These are phyloP conservation scores for Suhomyces choctaworum DNA, from an alignment of 1,139 yeast genomes.

Conservation along the genomic window DNA sequence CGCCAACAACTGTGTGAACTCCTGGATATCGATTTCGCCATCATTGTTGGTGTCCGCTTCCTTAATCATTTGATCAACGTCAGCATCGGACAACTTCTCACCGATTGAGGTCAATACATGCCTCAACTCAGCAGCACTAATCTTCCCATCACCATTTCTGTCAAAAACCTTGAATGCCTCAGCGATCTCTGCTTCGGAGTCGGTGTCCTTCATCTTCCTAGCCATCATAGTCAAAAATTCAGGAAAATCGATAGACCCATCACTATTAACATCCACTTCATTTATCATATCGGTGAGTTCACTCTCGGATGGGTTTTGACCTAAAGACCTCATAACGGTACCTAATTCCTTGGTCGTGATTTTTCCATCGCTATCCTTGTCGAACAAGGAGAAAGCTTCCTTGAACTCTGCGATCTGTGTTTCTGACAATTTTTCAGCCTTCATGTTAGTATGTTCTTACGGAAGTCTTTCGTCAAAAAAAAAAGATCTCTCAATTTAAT, in stretches of 20 bases:
- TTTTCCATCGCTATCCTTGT: conserved; percentile 93
- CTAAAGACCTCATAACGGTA: conserved; percentile 96
- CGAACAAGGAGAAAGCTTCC: conserved; percentile 95
- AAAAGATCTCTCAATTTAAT: too few species aligned
- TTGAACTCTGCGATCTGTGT: conserved; percentile 96
- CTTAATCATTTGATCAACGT: conserved; percentile 93
- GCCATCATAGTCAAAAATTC: conserved; percentile 86
- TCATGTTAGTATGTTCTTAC: conserved; percentile 23
- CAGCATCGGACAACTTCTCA: conserved; percentile 86
- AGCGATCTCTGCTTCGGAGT: conserved; percentile 92
- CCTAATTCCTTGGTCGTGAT: conserved; percentile 96
- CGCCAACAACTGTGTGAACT: conserved; percentile 78
- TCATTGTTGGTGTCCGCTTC: conserved; percentile 96
- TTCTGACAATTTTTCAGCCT: conserved; percentile 87
- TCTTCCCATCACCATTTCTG: conserved; percentile 94
- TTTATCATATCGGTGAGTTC: conserved; percentile 95
- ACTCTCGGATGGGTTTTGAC: conserved; percentile 94
- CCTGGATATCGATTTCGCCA: conserved; percentile 94
- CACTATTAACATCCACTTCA: conserved; percentile 94
- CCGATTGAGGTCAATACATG: conserved; percentile 62
- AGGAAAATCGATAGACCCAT: conserved; percentile 91
- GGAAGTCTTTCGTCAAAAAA: too few species aligned
- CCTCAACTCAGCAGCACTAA: conserved; percentile 93
- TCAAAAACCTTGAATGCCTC: conserved; percentile 97
- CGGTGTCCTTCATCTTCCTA: conserved; percentile 94